A percentile compares a stretch with the other conserved stretches of the same genome.
phyloP scores from a whole-genome alignment of 352 stramenopile genomes.

The Globisporangium paroecandrum region DNA sequence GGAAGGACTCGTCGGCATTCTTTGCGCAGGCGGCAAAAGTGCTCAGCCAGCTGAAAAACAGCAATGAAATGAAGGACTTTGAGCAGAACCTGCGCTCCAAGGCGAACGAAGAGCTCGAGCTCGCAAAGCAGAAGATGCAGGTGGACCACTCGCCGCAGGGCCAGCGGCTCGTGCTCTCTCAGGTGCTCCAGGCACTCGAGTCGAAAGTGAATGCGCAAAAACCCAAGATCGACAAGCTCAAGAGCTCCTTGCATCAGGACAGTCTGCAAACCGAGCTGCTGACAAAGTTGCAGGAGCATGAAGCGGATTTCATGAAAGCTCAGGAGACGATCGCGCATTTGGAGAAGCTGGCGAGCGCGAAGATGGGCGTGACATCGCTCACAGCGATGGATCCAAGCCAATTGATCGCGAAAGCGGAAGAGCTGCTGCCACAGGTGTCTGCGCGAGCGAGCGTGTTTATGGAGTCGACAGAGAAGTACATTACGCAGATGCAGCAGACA shows the following conservation, averaged over 20 bases:
- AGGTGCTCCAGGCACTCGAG: constrained; percentile 65
- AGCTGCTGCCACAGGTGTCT: constrained; percentile 58
- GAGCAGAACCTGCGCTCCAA: constrained; percentile 40
- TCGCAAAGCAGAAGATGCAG: constrained; percentile 32
- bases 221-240: constrained; percentile 35
- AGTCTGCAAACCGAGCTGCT: constrained; percentile 44
- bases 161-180: constrained; percentile 53
- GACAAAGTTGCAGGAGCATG: constrained; percentile 51
- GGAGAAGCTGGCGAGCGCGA: constrained; percentile 56
- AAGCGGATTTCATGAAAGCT: constrained; percentile 52
- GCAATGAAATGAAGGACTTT: constrained; percentile 50
- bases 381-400: constrained; percentile 47
- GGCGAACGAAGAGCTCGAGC: constrained; percentile 41
- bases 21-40: constrained; percentile 57
- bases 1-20: constrained; percentile 58
- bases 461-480: constrained; percentile 68
- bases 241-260: constrained; percentile 35
- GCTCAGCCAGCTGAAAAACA: constrained; percentile 60
- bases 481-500: constrained; percentile 67
- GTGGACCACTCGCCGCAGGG: constrained; percentile 17
- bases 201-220: constrained; percentile 44
- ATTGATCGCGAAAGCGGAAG: constrained; percentile 60
- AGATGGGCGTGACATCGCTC: constrained; percentile 58
- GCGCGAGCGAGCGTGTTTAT: constrained; percentile 46
- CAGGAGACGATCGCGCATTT: constrained; percentile 53